These are phyloP conservation scores for Aspergillus avenaceus DNA, from an alignment of 495 filamentous ascomycete species.

Conservation along the genomic window DNA sequence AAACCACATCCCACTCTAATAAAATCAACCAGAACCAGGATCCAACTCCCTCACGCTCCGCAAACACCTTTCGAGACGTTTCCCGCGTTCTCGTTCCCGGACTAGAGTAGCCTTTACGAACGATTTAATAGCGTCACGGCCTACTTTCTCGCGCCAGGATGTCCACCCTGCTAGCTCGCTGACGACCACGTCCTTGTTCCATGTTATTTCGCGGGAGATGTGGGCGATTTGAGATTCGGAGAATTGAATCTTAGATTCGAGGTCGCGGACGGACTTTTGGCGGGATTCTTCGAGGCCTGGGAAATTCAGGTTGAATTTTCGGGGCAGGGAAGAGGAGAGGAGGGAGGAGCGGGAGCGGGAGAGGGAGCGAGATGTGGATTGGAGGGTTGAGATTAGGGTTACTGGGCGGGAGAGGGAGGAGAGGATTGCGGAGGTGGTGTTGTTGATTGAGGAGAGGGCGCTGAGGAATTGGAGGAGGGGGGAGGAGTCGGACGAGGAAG, in stretches of 20 bases:
- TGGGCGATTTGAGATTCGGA: slow-evolving; percentile 59
- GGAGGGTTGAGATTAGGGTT: slow-evolving; percentile 68
- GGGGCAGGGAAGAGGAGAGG: slow-evolving; percentile 40
- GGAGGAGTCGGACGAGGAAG: slow-evolving; percentile 61
- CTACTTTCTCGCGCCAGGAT: slow-evolving; percentile 76
- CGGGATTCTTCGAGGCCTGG: slow-evolving; percentile 79
- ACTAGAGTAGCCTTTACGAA: slow-evolving; percentile 76
- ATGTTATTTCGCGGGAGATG: slow-evolving; percentile 74
- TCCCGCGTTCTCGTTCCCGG: slow-evolving; percentile 71
- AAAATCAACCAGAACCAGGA: not conserved
- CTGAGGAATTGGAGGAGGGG: slow-evolving; percentile 72
- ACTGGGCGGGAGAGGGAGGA: slow-evolving; percentile 77
- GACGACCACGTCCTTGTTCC: slow-evolving; percentile 91
- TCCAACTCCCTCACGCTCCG: slow-evolving; percentile 35
- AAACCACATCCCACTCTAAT: not conserved
- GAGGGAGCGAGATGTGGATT: slow-evolving; percentile 58
- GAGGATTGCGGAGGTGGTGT: slow-evolving; percentile 76
- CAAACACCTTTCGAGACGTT: slow-evolving; percentile 66
- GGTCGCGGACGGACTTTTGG: slow-evolving; percentile 72
- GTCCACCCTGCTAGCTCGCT: slow-evolving; percentile 91
- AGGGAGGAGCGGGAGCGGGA: slow-evolving; percentile 72
- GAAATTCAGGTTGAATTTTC: slow-evolving; percentile 49
- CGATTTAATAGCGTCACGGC: slow-evolving; percentile 64
- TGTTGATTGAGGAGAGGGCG: slow-evolving; percentile 67
- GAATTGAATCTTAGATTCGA: slow-evolving; percentile 65